phyloP scores from a whole-genome alignment of 345 rosid species.

The Diplotaxis tenuifolia region DNA sequence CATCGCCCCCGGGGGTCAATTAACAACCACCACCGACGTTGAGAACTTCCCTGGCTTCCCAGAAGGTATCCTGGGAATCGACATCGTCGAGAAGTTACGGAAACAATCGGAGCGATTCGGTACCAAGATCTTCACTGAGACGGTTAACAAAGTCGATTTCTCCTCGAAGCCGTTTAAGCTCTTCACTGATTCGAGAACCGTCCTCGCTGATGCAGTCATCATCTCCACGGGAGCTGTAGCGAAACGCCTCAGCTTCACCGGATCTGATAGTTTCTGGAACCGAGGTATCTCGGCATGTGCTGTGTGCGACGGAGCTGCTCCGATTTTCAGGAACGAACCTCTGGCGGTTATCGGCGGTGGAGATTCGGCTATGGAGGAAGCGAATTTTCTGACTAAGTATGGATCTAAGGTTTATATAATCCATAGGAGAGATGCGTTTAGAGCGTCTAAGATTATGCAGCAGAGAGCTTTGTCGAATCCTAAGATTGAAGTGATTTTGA shows the following conservation, averaged over 20 bases:
- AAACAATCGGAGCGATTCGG: slow-evolving; percentile 77
- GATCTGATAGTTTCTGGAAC: slow-evolving; percentile 85
- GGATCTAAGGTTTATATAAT: slow-evolving; percentile 87
- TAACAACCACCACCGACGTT: slow-evolving; percentile 94
- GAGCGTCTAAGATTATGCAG: slow-evolving; percentile 98
- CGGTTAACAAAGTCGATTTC: slow-evolving; percentile 67
- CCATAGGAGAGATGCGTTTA: slow-evolving; percentile 76
- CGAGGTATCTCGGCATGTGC: slow-evolving; percentile 95
- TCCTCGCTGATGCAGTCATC: slow-evolving; percentile 69
- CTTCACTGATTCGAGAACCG: slow-evolving; percentile 56
- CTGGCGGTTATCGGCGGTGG: slow-evolving; percentile 93
- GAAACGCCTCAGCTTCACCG: slow-evolving; percentile 58
- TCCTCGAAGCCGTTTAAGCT: slow-evolving; percentile 63
- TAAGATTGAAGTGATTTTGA: slow-evolving; percentile 83
- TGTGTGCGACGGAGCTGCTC: slow-evolving; percentile 95
- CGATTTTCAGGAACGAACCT: slow-evolving; percentile 73
- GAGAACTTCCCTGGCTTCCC: slow-evolving; percentile 98
- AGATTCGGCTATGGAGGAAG: slow-evolving; percentile 98
- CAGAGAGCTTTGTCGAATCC: slow-evolving; percentile 61
- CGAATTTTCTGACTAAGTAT: slow-evolving; percentile 78
- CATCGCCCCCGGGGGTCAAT: slow-evolving; percentile 96
- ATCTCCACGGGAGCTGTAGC: slow-evolving; percentile 92
- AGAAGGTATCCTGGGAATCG: slow-evolving; percentile 66
- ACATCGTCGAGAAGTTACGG: slow-evolving; percentile 64
- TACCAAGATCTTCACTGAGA: slow-evolving; percentile 66